phyloP scores from a whole-genome alignment of 83 land plant species.

The Larix sibirica region DNA sequence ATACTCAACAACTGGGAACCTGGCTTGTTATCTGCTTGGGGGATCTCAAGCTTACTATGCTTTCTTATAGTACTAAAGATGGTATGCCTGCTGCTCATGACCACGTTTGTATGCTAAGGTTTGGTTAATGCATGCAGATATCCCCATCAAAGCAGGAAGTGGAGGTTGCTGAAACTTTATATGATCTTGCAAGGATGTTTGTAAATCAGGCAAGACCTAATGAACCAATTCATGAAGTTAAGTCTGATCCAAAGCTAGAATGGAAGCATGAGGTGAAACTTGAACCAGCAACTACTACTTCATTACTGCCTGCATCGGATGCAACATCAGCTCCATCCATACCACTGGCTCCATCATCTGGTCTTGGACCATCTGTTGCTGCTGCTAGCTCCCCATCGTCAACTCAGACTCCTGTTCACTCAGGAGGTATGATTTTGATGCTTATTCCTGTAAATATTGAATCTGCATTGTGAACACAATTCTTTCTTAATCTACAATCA shows the following conservation, averaged over 20 bases:
- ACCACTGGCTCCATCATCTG: background rate
- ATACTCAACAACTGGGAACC: background rate
- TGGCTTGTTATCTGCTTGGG: background rate
- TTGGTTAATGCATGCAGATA: background rate
- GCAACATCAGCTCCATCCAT: background rate
- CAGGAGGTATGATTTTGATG: background rate
- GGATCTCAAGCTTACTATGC: background rate
- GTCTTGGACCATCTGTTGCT: background rate
- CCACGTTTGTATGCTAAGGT: background rate
- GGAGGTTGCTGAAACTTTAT: constrained; percentile 3
- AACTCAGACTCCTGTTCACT: background rate
- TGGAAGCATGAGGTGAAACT: background rate
- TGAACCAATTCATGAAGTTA: background rate
- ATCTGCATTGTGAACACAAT: background rate
- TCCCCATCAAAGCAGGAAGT: background rate
- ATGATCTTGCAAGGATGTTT: constrained; percentile 3
- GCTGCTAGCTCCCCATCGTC: background rate
- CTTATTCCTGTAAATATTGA: background rate
- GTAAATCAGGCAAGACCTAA: background rate
- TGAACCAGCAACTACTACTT: background rate
- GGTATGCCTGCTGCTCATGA: background rate
- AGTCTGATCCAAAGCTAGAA: background rate
- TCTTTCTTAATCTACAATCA: background rate
- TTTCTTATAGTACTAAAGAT: background rate
- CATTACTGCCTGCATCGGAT: background rate